These are phyloP conservation scores for Trichoderma parareesei DNA, from an alignment of 495 filamentous ascomycete species.

Conservation along the genomic window DNA sequence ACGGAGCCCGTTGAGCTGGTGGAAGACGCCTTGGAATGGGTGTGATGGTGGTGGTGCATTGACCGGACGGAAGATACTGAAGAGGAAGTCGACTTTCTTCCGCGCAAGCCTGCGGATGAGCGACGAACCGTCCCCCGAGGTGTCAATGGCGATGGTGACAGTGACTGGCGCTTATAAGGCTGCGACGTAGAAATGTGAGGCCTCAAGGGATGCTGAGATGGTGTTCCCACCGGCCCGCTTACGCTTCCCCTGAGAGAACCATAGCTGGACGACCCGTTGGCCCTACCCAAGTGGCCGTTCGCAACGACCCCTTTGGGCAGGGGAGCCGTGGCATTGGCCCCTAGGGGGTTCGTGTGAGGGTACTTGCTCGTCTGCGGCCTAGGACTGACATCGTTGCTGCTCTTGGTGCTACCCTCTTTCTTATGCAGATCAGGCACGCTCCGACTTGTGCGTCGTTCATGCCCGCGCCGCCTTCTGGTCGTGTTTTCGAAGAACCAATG, in stretches of 20 bases:
- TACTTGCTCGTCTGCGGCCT: constrained; percentile 49
- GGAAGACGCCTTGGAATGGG: constrained; percentile 89
- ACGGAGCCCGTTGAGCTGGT: constrained; percentile 76
- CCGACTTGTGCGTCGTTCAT: constrained; percentile 43
- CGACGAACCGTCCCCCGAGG: constrained; percentile 78
- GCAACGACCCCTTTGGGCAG: constrained; percentile 29
- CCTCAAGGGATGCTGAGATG: constrained; percentile 27
- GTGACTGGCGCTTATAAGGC: constrained; percentile 66
- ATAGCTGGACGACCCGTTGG: background rate
- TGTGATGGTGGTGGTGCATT: constrained; percentile 87
- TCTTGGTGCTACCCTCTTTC: constrained; percentile 28
- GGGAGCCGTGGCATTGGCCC: constrained; percentile 20
- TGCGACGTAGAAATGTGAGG: constrained; percentile 45
- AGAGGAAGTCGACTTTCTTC: constrained; percentile 91
- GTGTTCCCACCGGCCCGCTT: background rate
- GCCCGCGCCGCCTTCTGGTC: constrained; percentile 28
- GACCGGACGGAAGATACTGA: constrained; percentile 89
- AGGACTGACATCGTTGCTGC: constrained; percentile 38
- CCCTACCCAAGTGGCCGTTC: constrained; percentile 25
- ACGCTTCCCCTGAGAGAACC: constrained; percentile 21
- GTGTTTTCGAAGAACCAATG: constrained; percentile 46
- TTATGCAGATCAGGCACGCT: constrained; percentile 39
- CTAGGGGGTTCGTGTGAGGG: constrained; percentile 21
- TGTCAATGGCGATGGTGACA: constrained; percentile 84
- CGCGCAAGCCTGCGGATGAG: constrained; percentile 62